Evolutionary conservation across 139 green algal genomes (phyloP), one percentile per base, ranked within the genome.

Genomic region (Axilococcus clingmanii): DNA sequence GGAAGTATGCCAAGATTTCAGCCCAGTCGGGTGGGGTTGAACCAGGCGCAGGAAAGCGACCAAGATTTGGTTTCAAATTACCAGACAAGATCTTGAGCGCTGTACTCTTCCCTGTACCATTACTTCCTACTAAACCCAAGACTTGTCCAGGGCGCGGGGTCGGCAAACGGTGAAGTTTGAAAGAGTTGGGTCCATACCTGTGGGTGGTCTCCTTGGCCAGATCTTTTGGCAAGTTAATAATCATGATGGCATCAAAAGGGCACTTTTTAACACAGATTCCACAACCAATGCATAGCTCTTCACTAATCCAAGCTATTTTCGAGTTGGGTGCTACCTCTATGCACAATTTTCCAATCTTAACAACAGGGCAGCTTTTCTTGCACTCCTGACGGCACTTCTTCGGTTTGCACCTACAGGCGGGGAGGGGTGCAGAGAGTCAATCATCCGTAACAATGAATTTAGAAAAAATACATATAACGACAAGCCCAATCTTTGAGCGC

Each of bases 201-300:
- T 99, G 93, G 0, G 90, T 99, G 9, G 92, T 99, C 54, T 97
- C 77, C 62, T 82, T 86, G 54, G 88, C 89, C 61, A 99, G 58
- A 57, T 98, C 84, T 72, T 96, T 96, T 40, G 93, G 93, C 68
- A 99, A 70, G 71, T 99, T 99, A 79, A 99, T 98, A 72, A 99
- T 97, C 69, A 90, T 82, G 69, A 99, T 95, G 4, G 92, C 90
- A 30, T 99, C 92, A 63, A 97, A 98, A 17, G 93, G 93, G 67
- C 93, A 99, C 44, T 92, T 87, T 79, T 98, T 98, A 33, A 99
- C 92, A 59, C 92, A 99, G 59, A 99, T 97, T 76, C 92, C 92
- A 67, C 92, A 99, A 33, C 92, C 92, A 55, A 99, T 99, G 70
- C 92, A 99, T n/a, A 99, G 80, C 62, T 96, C 88, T 67, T 99